Conservation (phyloP, 1,284 basidiomycete species). For the Agaricales sp. region DNA sequence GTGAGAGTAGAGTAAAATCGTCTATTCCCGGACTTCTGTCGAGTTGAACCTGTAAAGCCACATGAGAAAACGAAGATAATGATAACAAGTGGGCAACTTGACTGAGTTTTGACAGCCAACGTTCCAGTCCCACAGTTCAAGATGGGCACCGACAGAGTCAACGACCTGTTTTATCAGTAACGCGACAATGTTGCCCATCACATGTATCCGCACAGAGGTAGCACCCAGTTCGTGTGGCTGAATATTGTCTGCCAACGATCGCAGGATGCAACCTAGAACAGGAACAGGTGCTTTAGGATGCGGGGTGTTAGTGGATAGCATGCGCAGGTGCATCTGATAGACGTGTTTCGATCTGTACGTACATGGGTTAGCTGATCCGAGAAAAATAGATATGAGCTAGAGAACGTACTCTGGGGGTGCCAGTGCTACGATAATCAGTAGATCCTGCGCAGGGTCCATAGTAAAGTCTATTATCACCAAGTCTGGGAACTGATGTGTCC, state of each 20-base stretch:
- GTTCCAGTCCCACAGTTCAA: slow-evolving; percentile 39
- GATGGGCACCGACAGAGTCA: slow-evolving; percentile 25
- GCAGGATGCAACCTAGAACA: slow-evolving; percentile 26
- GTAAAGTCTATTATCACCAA: slow-evolving; percentile 38
- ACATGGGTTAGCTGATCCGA: slow-evolving; percentile 2
- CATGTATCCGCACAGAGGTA: slow-evolving; percentile 34
- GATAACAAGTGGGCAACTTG: slow-evolving; percentile 11
- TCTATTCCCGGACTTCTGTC: slow-evolving; percentile 29
- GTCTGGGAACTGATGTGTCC: slow-evolving; percentile 29
- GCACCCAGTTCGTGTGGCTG: slow-evolving; percentile 23
- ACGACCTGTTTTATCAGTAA: slow-evolving; percentile 35
- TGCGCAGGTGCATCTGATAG: slow-evolving; percentile 36
- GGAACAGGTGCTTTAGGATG: slow-evolving; percentile 31
- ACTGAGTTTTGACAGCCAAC: slow-evolving; percentile 25
- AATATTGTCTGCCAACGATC: slow-evolving; percentile 15
- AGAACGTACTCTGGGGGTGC: slow-evolving; percentile 29
- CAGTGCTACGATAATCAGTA: slow-evolving; percentile 34
- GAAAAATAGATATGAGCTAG: slow-evolving; percentile 2
- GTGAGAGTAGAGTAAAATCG: slow-evolving; percentile 39
- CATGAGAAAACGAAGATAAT: too few species aligned
- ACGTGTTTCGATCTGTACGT: slow-evolving; percentile 25
- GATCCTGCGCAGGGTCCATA: slow-evolving; percentile 41
- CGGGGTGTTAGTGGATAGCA: slow-evolving; percentile 35
- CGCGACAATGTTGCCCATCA: slow-evolving; percentile 32
- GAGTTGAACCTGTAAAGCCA: slow-evolving; percentile 24